Base-by-base conservation (phyloP, 78 protist species). In the Emiliania huxleyi region DNA sequence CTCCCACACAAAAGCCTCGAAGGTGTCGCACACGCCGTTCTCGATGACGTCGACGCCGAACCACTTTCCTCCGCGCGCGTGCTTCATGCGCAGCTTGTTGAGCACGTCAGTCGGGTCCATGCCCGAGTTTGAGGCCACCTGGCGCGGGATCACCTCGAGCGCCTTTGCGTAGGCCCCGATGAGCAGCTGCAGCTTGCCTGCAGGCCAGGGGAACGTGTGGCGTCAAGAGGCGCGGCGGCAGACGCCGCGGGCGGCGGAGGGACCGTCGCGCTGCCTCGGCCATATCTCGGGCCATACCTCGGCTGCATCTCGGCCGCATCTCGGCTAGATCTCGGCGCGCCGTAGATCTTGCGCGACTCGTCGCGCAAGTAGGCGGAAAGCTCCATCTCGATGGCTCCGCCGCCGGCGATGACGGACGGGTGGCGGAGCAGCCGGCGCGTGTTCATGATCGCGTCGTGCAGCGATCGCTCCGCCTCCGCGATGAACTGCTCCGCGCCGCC, bases 331-430 rank as follows among this genome's bases (percentile, higher is more conserved):
- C n/a, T n/a, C n/a, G n/a, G n/a, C n/a, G n/a, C n/a, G n/a, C 99
- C 99, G 45, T 73, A 73, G 94, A 99, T 95, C 29, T 92, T 52
- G 44, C 95, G 90, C 22, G 99, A 71, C 79, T 94, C 29, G 29
- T 97, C 99, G 45, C 98, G 94, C 55, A 99, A 92, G 94, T 42
- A 87, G 69, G 94, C 95, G 87, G 96, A 87, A 44, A 99, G 46
- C 92, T 97, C 99, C 99, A 98, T 98, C 92, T 99, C 99, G 94
- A 98, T 97, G 35, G 99, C 99, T 29, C 99, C 99, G 73, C 99
- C 99, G 33, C 99, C 99, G 15, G 99, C 97, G 35, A 96, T 94
- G 29, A 95, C 69, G 75, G 45, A 15, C 33, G 69, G 71, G 33
- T 84, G 43, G 26, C 97, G 98, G 25, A 98, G 97, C 0, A 95